These are phyloP conservation scores for Agaricus subrufescens DNA, from an alignment of 768 basidiomycete genomes.

Conservation along the genomic window DNA sequence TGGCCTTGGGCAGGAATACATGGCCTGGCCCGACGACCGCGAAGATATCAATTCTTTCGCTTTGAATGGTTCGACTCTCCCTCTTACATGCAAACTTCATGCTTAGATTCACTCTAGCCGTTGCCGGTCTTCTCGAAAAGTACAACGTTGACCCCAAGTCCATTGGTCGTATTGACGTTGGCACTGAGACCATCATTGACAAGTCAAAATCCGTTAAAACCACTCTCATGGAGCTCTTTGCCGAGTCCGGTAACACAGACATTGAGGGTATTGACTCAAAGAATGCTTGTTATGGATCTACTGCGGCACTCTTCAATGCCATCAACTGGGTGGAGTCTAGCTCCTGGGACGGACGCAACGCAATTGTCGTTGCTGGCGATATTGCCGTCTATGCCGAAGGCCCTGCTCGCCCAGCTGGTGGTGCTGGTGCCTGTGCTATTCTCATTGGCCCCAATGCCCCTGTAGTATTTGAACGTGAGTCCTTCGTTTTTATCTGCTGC, in stretches of 20 bases:
- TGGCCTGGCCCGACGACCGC: constrained; percentile 98
- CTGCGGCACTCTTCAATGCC: constrained; percentile 97
- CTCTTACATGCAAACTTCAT: background rate
- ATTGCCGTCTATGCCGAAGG: constrained; percentile 99
- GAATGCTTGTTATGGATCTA: constrained; percentile 99
- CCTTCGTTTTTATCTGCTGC: background rate
- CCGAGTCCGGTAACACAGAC: constrained; percentile 87
- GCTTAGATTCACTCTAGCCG: constrained; percentile 46
- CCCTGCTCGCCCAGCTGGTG: constrained; percentile 90
- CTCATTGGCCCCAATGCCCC: constrained; percentile 97
- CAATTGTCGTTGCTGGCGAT: constrained; percentile 94
- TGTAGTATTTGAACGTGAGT: constrained; percentile 90
- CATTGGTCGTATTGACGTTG: constrained; percentile 96
- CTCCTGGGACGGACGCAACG: constrained; percentile 97
- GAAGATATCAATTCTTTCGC: constrained; percentile 99
- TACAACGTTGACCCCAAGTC: constrained; percentile 95
- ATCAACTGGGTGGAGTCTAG: constrained; percentile 97
- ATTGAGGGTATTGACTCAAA: constrained; percentile 99
- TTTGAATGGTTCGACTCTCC: constrained; percentile 66
- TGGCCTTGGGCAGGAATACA: constrained; percentile 95
- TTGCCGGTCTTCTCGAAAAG: constrained; percentile 85
- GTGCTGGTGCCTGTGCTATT: constrained; percentile 93
- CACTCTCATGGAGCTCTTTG: constrained; percentile 96
- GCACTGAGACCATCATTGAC: constrained; percentile 99
- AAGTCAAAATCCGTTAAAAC: constrained; percentile 99